These are phyloP conservation scores for Termitomyces sp. DNA, from an alignment of 768 basidiomycete species.

Conservation along the genomic window DNA sequence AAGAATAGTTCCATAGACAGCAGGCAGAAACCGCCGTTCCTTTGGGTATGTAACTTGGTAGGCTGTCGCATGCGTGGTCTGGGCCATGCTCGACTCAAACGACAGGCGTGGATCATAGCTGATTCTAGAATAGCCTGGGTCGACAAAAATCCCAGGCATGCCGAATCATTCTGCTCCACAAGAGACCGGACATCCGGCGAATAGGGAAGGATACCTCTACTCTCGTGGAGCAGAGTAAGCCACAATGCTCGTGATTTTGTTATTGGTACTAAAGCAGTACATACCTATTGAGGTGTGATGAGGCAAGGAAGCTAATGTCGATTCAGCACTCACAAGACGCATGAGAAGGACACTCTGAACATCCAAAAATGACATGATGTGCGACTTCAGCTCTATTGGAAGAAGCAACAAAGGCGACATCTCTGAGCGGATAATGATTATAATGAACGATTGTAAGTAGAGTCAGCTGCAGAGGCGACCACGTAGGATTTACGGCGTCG, in stretches of 20 bases:
- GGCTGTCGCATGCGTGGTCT: constrained; percentile 3
- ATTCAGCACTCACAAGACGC: background rate
- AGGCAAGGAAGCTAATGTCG: background rate
- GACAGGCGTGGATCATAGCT: constrained; percentile 3
- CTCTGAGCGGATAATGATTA: background rate
- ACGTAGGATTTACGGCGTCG: background rate
- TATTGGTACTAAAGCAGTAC: background rate
- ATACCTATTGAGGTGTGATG: background rate
- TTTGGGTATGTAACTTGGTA: constrained; percentile 2
- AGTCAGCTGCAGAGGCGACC: background rate
- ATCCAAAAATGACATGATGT: constrained; percentile 5
- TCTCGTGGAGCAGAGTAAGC: background rate
- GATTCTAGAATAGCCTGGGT: constrained; percentile 4
- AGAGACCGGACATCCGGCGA: background rate
- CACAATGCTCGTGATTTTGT: constrained; percentile 1
- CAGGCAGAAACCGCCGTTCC: constrained; percentile 11
- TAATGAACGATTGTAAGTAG: background rate
- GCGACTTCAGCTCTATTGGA: constrained; percentile 8
- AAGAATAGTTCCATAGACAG: constrained; percentile 35
- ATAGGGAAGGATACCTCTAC: background rate
- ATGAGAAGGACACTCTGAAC: constrained; percentile 1
- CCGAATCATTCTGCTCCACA: background rate
- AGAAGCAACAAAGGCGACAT: constrained; percentile 3
- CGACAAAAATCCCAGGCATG: background rate
- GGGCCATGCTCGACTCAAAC: constrained; percentile 9